phyloP scores from a whole-genome alignment of 1,284 basidiomycete species.

The Acaromyces ingoldii region DNA sequence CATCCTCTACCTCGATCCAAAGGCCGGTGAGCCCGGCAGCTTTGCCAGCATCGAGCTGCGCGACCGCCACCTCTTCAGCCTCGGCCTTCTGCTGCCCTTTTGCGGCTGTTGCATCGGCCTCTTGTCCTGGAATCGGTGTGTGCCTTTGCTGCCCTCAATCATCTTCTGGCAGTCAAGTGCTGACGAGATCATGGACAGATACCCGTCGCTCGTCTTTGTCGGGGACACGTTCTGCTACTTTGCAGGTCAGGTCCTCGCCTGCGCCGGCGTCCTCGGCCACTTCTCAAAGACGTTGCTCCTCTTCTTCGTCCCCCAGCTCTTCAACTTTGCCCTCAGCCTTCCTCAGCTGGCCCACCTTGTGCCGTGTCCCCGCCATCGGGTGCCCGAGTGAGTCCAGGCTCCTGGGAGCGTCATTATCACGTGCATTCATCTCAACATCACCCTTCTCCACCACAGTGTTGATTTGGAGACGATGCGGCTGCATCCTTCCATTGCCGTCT shows the following conservation, averaged over 20 bases:
- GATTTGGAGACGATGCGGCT: constrained; percentile 13
- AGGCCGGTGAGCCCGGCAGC: constrained; percentile 6
- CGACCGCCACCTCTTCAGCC: constrained; percentile 83
- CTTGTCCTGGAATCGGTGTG: constrained; percentile 40
- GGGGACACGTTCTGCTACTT: constrained; percentile 98
- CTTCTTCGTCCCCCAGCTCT: constrained; percentile 95
- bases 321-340: constrained; percentile 91
- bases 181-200: constrained; percentile 59
- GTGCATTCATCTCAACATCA: background rate
- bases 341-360: constrained; percentile 93
- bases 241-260: constrained; percentile 57
- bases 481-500: constrained; percentile 32
- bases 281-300: constrained; percentile 93
- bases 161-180: background rate
- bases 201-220: constrained; percentile 87
- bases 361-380: constrained; percentile 84
- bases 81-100: constrained; percentile 94
- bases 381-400: constrained; percentile 66
- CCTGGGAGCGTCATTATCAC: background rate
- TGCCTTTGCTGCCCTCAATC: background rate
- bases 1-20: constrained; percentile 63
- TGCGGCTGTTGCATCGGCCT: constrained; percentile 84
- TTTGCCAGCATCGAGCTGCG: constrained; percentile 61
- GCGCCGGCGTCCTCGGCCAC: constrained; percentile 61
- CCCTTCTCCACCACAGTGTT: constrained; percentile 5